Base-by-base conservation (phyloP, 208 protist genomes). In the Acanthamoeba sp. region DNA sequence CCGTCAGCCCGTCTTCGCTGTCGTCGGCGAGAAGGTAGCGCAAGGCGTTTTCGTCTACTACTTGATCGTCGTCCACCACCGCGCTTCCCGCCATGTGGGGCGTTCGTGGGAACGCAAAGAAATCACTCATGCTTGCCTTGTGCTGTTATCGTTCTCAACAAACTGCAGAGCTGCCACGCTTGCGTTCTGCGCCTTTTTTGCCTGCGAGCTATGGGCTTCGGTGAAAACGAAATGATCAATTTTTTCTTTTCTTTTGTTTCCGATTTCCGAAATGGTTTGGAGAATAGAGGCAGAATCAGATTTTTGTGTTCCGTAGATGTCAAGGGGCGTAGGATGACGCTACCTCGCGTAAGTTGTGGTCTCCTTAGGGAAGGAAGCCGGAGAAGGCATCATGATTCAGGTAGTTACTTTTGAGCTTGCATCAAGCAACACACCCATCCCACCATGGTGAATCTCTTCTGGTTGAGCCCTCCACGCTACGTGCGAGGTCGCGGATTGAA, bases 31-130 rank as follows among this genome's bases (percentile, higher is more conserved):
- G 50, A 1, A 89, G 45, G 48, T 38, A 89, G 7, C 45, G 55
- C 29, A 89, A 48, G 40, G 82, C 82, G 82, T 42, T 89, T 10
- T 89, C 82, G n/a, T 66, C 82, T 48, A 89, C 82, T 16, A 89
- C 50, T n/a, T 89, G 32, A 29, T 89, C 82, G 55, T 89, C 82
- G 82, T 89, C 82, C 40, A 89, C 82, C 48, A 89, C 82, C 18
- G 45, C 82, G 29, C 82, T 89, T 42, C 82, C 82, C 5, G 82
- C 82, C 40, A 89, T 18, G 34, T 89, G 82, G 29, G 82, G 82
- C 50, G 82, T 89, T 12, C 82, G 82, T 29, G 76, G 76, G 22
- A 85, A 85, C 20, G 38, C 24, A 57, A 85, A 85, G 76, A 85
- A 85, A 12, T 73, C 64, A 73, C 64, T 73, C 64, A 36, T 36